Percentiles rank a stretch among this genome's conserved stretches.
Conservation (phyloP, 2,329 filamentous ascomycete species). For the Colletotrichum sp. region DNA sequence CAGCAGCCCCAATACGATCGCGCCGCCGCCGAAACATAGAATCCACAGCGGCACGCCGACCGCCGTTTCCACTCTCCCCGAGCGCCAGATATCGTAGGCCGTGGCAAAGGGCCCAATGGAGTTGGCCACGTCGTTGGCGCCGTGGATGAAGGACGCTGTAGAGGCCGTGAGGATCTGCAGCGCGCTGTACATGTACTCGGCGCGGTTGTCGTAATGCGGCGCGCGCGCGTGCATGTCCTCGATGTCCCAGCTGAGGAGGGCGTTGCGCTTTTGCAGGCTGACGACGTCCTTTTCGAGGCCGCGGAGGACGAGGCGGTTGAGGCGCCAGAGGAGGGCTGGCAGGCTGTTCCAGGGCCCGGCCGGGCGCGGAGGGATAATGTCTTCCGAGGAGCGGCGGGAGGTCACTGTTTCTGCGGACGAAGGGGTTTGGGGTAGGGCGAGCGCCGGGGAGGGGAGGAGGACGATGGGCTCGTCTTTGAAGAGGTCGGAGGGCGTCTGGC, state of each 20-base stretch:
- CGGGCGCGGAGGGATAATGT: conserved; percentile 35
- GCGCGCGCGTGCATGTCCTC: conserved; percentile 54
- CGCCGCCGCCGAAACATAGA: conserved; percentile 50
- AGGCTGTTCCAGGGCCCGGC: conserved; percentile 45
- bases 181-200: conserved; percentile 55
- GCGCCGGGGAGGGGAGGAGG: conserved; percentile 35
- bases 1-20: conserved; percentile 61
- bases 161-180: conserved; percentile 56
- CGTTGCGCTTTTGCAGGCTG: conserved; percentile 48
- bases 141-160: conserved; percentile 61
- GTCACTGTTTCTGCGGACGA: not conserved
- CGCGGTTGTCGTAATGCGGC: conserved; percentile 57
- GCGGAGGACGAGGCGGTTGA: conserved; percentile 47
- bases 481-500: conserved; percentile 24
- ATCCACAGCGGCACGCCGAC: conserved; percentile 54
- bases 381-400: conserved; percentile 9
- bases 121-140: conserved; percentile 62
- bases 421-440: conserved; percentile 13
- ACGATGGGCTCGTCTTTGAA: conserved; percentile 30
- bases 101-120: conserved; percentile 56
- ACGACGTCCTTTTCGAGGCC: conserved; percentile 56
- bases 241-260: conserved; percentile 53
- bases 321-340: conserved; percentile 42
- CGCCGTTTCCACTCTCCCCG: conserved; percentile 40
- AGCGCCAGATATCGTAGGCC: conserved; percentile 54